A percentile compares a stretch with the other conserved stretches of the same genome.
phyloP scores from a whole-genome alignment of 192 early-diverging fungal genomes.

The Coemansia umbellata region DNA sequence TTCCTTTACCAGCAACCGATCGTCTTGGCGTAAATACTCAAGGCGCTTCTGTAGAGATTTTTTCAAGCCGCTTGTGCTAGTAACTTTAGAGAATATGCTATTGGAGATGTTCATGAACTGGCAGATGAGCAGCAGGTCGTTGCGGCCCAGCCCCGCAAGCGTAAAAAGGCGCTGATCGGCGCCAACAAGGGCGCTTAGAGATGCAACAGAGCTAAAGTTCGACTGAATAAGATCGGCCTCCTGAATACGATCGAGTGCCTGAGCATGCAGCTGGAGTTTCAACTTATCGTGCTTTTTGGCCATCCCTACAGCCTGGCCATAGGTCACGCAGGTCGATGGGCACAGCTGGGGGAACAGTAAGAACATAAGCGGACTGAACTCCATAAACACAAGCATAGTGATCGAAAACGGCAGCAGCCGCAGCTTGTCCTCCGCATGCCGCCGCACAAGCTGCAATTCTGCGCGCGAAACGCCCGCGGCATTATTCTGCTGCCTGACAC shows the following conservation, averaged over 20 bases:
- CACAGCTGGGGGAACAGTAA: constrained; percentile 30
- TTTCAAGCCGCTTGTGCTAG: not conserved
- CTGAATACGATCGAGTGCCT: constrained; percentile 16
- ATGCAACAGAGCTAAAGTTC: constrained; percentile 11
- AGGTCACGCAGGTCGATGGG: constrained; percentile 41
- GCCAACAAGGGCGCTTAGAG: not conserved
- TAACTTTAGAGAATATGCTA: not conserved
- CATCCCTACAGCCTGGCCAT: constrained; percentile 17
- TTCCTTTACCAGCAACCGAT: constrained; percentile 24
- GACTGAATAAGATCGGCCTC: constrained; percentile 3
- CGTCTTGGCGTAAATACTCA: constrained; percentile 24
- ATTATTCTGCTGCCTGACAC: not conserved
- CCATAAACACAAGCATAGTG: constrained; percentile 25
- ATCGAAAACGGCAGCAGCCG: constrained; percentile 41
- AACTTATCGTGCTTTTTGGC: constrained; percentile 24
- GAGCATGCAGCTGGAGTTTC: constrained; percentile 8
- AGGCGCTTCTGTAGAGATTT: constrained; percentile 10
- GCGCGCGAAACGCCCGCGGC: constrained; percentile 13
- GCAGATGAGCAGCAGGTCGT: constrained; percentile 18
- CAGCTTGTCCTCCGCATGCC: constrained; percentile 24
- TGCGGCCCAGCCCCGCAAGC: constrained; percentile 1
- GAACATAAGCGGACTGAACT: constrained; percentile 33
- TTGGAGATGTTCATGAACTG: constrained; percentile 20
- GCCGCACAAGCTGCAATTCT: constrained; percentile 29
- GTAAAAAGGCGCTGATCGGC: constrained; percentile 5